Evolutionary conservation across 2,329 filamentous ascomycete genomes (phyloP).

Genomic region (Penicillium oxalicum): DNA sequence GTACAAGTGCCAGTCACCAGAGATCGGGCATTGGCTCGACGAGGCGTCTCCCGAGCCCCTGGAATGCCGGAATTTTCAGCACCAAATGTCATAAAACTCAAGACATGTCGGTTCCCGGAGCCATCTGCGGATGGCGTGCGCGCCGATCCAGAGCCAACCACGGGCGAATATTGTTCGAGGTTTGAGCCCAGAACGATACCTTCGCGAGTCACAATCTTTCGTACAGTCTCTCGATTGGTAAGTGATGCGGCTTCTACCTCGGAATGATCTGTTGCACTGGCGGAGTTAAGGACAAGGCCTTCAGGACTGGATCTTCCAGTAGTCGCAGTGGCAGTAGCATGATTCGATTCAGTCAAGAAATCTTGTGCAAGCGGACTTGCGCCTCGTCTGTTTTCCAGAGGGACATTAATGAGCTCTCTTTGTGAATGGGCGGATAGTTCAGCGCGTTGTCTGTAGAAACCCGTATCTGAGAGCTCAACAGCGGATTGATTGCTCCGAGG

Average conservation of each 20-base stretch:
- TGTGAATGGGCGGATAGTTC: constrained; percentile 21
- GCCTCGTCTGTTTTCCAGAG: constrained; percentile 9
- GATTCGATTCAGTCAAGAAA: background rate
- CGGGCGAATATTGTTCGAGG: constrained; percentile 14
- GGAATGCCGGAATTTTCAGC: too few relatives aligned
- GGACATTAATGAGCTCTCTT: constrained; percentile 28
- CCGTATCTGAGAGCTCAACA: constrained; percentile 26
- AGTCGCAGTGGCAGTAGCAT: background rate
- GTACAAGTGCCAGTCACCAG: background rate
- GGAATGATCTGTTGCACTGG: background rate
- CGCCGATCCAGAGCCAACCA: background rate
- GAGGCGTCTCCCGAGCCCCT: background rate
- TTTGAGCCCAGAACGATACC: constrained; percentile 25
- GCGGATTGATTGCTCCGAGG: constrained; percentile 3
- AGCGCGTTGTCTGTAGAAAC: constrained; percentile 21
- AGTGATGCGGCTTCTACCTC: background rate
- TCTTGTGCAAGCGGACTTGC: background rate
- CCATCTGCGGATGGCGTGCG: constrained; percentile 1
- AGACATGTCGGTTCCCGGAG: constrained; percentile 12
- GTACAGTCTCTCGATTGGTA: background rate
- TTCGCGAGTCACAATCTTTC: constrained; percentile 21
- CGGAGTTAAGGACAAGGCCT: too few relatives aligned
- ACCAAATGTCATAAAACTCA: constrained; percentile 27
- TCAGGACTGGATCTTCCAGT: too few relatives aligned
- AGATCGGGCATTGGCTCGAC: background rate